Percentiles rank a stretch among this genome's conserved stretches.
These are phyloP conservation scores for Leptographium galeiforme DNA, from an alignment of 2,329 filamentous ascomycete genomes.

Conservation along the genomic window DNA sequence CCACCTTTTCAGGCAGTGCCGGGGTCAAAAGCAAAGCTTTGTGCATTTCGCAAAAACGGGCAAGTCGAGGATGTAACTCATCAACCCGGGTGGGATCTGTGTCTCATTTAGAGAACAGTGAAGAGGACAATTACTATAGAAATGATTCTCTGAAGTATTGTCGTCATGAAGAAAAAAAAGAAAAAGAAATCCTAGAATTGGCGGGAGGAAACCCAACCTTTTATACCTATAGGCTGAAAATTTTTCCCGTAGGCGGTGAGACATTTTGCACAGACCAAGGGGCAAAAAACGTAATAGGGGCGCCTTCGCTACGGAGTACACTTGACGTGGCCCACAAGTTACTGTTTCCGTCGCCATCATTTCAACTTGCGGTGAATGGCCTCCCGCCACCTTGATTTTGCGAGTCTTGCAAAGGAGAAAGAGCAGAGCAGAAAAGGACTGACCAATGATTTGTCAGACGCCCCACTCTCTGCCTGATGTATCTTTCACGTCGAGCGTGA, in stretches of 20 bases:
- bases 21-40: slow-evolving; percentile 55
- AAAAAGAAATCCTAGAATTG: slow-evolving; percentile 22
- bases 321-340: too few relatives aligned
- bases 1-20: slow-evolving; percentile 49
- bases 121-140: slow-evolving; percentile 93
- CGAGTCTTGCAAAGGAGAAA: too few relatives aligned
- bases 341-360: too few relatives aligned
- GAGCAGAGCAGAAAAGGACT: too few relatives aligned
- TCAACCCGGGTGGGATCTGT: slow-evolving; percentile 94
- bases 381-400: too few relatives aligned
- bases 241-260: neutral
- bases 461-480: too few relatives aligned
- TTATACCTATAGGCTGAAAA: slow-evolving; percentile 23
- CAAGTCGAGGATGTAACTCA: slow-evolving; percentile 64
- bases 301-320: too few relatives aligned
- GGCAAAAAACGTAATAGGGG: too few relatives aligned
- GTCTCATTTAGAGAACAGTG: slow-evolving; percentile 87
- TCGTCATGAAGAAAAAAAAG: slow-evolving; percentile 44
- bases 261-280: too few relatives aligned
- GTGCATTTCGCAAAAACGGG: slow-evolving; percentile 9
- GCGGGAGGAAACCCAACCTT: slow-evolving; percentile 16
- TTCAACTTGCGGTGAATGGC: too few relatives aligned
- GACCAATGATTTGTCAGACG: too few relatives aligned
- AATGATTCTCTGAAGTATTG: slow-evolving; percentile 77
- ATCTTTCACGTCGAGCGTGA: too few relatives aligned